Evolutionary conservation across 768 basidiomycete genomes (phyloP).

Genomic region (Lactarius indigo): DNA sequence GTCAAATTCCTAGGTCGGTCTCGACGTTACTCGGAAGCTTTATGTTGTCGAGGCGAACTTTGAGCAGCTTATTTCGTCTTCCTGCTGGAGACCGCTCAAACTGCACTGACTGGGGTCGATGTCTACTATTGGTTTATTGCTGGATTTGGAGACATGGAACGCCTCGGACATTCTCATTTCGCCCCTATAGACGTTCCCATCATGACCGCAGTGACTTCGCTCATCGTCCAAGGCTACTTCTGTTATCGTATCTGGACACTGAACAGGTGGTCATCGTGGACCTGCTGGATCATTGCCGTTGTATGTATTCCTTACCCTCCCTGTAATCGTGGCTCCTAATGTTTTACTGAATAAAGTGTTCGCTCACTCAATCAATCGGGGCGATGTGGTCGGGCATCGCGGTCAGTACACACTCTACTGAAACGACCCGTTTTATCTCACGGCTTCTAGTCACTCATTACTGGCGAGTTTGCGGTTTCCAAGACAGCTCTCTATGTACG

Average conservation of each 20-base stretch:
- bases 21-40: background rate
- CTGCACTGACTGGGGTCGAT: background rate
- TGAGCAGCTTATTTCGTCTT: background rate
- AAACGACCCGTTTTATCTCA: background rate
- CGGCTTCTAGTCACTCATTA: background rate
- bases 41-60: background rate
- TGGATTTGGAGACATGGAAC: background rate
- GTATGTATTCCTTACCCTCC: background rate
- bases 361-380: background rate
- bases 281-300: background rate
- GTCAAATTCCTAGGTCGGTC: background rate
- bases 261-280: background rate
- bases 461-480: background rate
- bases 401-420: background rate
- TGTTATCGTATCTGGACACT: background rate
- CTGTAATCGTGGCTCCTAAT: background rate
- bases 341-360: background rate
- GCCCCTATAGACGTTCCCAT: background rate
- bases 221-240: background rate
- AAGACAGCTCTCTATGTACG: background rate
- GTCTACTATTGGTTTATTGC: background rate
- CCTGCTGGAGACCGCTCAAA: background rate
- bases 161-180: background rate
- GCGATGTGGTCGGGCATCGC: background rate
- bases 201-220: background rate